A percentile compares a stretch with the other conserved stretches of the same genome.
Conservation (phyloP, 2,329 filamentous ascomycete species). For the Penicillium capsulatum region DNA sequence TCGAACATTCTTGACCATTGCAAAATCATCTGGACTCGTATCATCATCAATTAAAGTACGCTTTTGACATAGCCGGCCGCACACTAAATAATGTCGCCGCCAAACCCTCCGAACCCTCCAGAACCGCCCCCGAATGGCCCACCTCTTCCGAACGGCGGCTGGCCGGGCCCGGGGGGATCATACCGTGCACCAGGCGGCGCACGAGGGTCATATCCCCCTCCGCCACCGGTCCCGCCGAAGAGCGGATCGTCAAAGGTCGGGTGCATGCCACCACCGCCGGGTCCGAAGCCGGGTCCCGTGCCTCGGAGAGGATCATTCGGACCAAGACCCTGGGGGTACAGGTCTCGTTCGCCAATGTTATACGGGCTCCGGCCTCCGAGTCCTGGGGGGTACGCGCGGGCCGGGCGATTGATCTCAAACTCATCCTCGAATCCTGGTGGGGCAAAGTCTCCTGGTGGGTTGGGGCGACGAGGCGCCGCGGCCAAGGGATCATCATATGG, state of each 20-base stretch:
- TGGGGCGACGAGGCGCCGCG: slow-evolving; percentile 55
- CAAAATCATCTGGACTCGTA: too few species aligned
- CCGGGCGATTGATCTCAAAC: slow-evolving; percentile 70
- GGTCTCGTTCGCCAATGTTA: slow-evolving; percentile 76
- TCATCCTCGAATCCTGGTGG: slow-evolving; percentile 94
- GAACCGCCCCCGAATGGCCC: slow-evolving; percentile 41
- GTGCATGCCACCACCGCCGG: slow-evolving; percentile 84
- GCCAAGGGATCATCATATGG: slow-evolving; percentile 66
- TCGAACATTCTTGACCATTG: too few species aligned
- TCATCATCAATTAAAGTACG: slow-evolving; percentile 1
- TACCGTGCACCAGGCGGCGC: slow-evolving; percentile 86
- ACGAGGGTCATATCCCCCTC: slow-evolving; percentile 60
- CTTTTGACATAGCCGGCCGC: too few species aligned
- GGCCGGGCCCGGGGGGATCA: slow-evolving; percentile 76
- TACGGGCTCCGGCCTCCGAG: slow-evolving; percentile 54
- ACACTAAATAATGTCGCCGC: slow-evolving; percentile 43
- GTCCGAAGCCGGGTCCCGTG: slow-evolving; percentile 57
- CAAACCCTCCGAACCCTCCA: slow-evolving; percentile 44
- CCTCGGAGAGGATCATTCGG: slow-evolving; percentile 76
- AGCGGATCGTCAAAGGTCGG: slow-evolving; percentile 90
- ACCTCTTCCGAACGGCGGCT: slow-evolving; percentile 46
- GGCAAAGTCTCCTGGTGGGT: slow-evolving; percentile 69
- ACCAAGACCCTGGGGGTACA: slow-evolving; percentile 81
- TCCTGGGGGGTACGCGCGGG: slow-evolving; percentile 46
- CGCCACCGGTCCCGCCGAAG: slow-evolving; percentile 59